phyloP scores from a whole-genome alignment of 108 stramenopile species.

The Schizochytrium sp. region DNA sequence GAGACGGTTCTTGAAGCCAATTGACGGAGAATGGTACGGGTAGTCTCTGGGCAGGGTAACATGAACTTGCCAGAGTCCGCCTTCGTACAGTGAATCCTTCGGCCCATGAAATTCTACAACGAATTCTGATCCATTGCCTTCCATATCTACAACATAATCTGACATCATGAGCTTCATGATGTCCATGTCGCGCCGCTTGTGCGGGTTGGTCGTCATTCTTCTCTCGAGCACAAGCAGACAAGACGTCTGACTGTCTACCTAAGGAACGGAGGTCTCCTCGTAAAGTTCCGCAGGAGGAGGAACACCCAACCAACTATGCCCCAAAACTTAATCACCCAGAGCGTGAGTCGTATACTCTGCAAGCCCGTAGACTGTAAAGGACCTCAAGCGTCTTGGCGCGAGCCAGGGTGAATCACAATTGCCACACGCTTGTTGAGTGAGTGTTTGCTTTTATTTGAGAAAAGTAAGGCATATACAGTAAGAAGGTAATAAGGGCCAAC shows the following conservation, averaged over 20 bases:
- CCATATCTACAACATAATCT: slow-evolving; percentile 72
- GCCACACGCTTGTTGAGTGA: too few relatives aligned
- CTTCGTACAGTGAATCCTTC: slow-evolving; percentile 70
- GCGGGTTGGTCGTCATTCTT: neutral
- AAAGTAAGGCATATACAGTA: too few relatives aligned
- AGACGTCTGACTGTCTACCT: neutral
- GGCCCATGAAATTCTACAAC: slow-evolving; percentile 70
- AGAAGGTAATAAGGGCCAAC: too few relatives aligned
- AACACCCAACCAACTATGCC: too few relatives aligned
- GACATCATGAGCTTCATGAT: slow-evolving; percentile 71
- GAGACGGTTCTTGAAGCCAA: slow-evolving; percentile 74
- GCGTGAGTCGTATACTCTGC: too few relatives aligned
- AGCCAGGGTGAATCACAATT: too few relatives aligned
- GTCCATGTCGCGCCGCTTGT: slow-evolving; percentile 61
- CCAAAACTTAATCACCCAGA: too few relatives aligned
- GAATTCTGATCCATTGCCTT: slow-evolving; percentile 72
- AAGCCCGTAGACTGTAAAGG: too few relatives aligned
- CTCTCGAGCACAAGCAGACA: slow-evolving; percentile 66
- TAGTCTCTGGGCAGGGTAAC: slow-evolving; percentile 73
- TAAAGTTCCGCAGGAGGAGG: neutral
- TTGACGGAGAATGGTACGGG: slow-evolving; percentile 73
- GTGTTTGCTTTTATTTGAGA: too few relatives aligned
- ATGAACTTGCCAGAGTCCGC: slow-evolving; percentile 73
- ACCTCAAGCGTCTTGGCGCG: too few relatives aligned
- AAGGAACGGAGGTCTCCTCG: neutral